phyloP scores from a whole-genome alignment of 164 flowering plant species.

The Aristolochia fimbriata region DNA sequence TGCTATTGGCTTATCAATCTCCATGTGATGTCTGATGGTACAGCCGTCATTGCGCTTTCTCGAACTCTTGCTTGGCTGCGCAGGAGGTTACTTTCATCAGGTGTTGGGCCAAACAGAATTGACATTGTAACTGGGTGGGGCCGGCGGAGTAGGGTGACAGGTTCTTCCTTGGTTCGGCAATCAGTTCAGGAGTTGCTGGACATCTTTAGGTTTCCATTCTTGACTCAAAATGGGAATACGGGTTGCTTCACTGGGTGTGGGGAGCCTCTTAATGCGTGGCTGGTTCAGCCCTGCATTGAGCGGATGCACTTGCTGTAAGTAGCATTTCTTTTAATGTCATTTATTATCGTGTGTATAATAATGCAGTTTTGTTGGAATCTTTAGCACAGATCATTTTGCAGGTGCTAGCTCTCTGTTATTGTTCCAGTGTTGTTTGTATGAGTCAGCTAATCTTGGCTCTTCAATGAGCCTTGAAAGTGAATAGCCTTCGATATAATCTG shows the following conservation, averaged over 20 bases:
- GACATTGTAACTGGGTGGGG: slow-evolving; percentile 99
- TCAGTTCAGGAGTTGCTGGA: slow-evolving; percentile 71
- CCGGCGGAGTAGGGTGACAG: slow-evolving; percentile 85
- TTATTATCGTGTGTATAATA: too few relatives aligned
- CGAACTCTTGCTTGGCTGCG: slow-evolving; percentile 94
- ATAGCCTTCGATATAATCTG: too few relatives aligned
- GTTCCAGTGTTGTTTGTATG: too few relatives aligned
- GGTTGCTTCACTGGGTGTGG: slow-evolving; percentile 96
- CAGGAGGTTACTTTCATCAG: slow-evolving; percentile 51
- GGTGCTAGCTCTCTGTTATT: too few relatives aligned
- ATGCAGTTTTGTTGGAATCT: too few relatives aligned
- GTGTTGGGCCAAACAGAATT: slow-evolving; percentile 52
- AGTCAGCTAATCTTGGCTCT: too few relatives aligned
- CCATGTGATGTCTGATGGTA: slow-evolving; percentile 98
- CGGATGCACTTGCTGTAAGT: slow-evolving; percentile 79
- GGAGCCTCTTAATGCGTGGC: slow-evolving; percentile 71
- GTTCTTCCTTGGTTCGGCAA: slow-evolving; percentile 77
- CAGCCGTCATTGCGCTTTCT: slow-evolving; percentile 85
- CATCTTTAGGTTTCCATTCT: slow-evolving; percentile 74
- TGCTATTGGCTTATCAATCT: slow-evolving; percentile 90
- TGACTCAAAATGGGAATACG: slow-evolving; percentile 68
- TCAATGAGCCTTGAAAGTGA: too few relatives aligned
- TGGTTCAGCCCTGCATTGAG: slow-evolving; percentile 72
- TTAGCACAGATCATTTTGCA: too few relatives aligned
- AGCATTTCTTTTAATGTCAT: not conserved